phyloP scores from a whole-genome alignment of 192 early-diverging fungal species.

The Coemansia sp. region DNA sequence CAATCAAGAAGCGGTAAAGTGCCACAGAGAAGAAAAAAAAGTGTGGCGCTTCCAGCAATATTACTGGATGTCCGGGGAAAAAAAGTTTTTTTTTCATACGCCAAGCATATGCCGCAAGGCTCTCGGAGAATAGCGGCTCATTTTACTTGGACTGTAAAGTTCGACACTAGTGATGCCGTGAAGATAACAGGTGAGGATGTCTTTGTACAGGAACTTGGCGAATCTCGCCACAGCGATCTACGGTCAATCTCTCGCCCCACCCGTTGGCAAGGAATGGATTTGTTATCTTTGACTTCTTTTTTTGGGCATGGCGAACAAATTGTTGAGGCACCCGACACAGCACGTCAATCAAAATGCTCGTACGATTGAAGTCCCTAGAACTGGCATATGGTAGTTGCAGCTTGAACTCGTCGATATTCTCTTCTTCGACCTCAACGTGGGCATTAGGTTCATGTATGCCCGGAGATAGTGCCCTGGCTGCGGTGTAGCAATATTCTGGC shows the following conservation, averaged over 20 bases:
- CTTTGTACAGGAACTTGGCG: not conserved
- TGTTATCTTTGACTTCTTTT: not conserved
- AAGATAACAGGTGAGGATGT: not conserved
- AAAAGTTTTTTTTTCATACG: not conserved
- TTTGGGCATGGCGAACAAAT: not conserved
- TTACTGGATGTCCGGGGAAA: not conserved
- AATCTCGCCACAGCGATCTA: not conserved
- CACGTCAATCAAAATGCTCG: not conserved
- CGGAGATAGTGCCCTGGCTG: too few species aligned
- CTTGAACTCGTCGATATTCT: too few species aligned
- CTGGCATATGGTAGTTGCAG: not conserved
- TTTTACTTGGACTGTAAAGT: not conserved
- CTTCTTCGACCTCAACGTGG: too few species aligned
- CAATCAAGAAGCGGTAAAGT: not conserved
- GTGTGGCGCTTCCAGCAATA: conserved; percentile 1
- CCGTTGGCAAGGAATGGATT: not conserved
- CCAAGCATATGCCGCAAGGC: not conserved
- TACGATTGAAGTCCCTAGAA: not conserved
- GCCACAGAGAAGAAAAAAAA: not conserved
- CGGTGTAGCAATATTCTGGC: too few species aligned
- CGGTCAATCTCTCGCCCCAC: not conserved
- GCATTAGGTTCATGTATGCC: too few species aligned
- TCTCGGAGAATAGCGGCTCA: not conserved
- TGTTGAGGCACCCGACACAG: not conserved
- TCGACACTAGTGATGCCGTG: not conserved